Percentiles rank a stretch among this genome's conserved stretches.
Conservation (phyloP, 768 basidiomycete genomes). For the Amanita thiersii region DNA sequence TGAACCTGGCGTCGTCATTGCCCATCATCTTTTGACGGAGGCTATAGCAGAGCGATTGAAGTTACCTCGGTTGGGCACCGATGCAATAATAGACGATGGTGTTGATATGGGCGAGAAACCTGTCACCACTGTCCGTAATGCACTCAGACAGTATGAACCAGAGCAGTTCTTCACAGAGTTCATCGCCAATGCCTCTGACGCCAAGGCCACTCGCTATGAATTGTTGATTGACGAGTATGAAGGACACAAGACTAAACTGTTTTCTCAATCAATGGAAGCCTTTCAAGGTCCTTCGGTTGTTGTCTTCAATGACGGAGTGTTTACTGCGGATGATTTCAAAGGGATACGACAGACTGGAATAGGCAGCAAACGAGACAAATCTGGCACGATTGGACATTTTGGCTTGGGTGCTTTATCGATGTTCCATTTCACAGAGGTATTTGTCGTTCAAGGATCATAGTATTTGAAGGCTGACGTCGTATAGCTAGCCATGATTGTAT, state of each 20-base stretch:
- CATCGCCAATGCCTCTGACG: conserved; percentile 47
- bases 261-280: conserved; percentile 25
- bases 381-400: conserved; percentile 40
- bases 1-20: conserved; percentile 13
- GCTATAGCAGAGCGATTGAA: conserved; percentile 20
- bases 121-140: conserved; percentile 32
- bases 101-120: conserved; percentile 37
- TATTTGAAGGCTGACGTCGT: neutral
- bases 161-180: conserved; percentile 40
- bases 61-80: conserved; percentile 26
- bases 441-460: neutral
- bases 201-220: conserved; percentile 32
- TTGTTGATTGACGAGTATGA: conserved; percentile 28
- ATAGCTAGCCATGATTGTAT: conserved; percentile 27
- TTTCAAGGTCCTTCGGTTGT: conserved; percentile 30
- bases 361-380: conserved; percentile 31
- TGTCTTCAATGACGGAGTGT: conserved; percentile 35
- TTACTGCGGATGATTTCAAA: conserved; percentile 33
- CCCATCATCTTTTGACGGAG: conserved; percentile 24
- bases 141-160: conserved; percentile 31
- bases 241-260: conserved; percentile 11
- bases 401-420: conserved; percentile 44
- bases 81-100: conserved; percentile 20
- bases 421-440: conserved; percentile 45
- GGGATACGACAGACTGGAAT: conserved; percentile 37